Percentiles rank a stretch among this genome's conserved stretches.
Evolutionary conservation across 345 rosid genomes (phyloP).

Genomic region (Eucalyptus victrix): DNA sequence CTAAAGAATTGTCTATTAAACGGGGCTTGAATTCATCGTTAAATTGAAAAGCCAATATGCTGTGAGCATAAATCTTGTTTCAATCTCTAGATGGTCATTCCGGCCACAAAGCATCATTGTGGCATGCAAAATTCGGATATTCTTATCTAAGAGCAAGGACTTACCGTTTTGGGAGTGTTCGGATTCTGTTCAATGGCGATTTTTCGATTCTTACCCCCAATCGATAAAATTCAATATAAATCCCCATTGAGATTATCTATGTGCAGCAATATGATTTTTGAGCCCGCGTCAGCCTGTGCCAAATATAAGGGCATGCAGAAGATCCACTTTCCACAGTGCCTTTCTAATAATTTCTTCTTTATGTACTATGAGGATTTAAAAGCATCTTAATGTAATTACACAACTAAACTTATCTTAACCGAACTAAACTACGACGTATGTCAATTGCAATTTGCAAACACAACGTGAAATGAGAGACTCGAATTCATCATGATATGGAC

Average conservation of each 20-base stretch:
- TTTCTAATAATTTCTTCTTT: neutral
- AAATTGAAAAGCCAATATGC: neutral
- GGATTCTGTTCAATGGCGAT: neutral
- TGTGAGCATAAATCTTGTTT: neutral
- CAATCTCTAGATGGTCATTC: neutral
- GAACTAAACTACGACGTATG: neutral
- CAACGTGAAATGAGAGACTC: neutral
- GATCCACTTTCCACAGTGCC: neutral
- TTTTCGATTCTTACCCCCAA: neutral
- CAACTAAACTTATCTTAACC: neutral
- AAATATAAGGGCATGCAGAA: neutral
- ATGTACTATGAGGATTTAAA: neutral
- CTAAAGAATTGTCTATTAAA: neutral
- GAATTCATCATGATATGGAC: neutral
- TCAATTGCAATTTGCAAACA: neutral
- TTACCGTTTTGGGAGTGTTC: neutral
- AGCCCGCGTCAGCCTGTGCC: neutral
- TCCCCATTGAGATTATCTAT: neutral
- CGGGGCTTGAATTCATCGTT: neutral
- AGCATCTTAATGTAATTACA: neutral
- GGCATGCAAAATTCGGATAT: neutral
- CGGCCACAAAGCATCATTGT: neutral
- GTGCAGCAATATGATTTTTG: neutral
- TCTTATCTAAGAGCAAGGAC: neutral
- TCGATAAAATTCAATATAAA: neutral